A percentile compares a stretch with the other conserved stretches of the same genome.
phyloP scores from a whole-genome alignment of 1,284 basidiomycete species.

The Puccinia hordei region DNA sequence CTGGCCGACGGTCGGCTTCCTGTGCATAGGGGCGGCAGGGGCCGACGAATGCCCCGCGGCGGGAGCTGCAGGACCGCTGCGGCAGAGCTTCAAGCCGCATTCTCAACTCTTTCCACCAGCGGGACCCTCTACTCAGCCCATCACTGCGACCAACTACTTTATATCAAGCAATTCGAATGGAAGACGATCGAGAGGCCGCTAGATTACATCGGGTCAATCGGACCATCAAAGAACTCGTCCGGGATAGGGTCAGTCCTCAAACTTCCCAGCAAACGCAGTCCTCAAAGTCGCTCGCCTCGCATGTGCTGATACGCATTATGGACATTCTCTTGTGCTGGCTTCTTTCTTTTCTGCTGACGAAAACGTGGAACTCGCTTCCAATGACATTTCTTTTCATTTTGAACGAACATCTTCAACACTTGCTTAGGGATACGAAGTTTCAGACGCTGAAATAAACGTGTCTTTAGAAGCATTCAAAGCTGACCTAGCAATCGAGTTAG shows the following conservation, averaged over 20 bases:
- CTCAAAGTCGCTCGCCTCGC: neutral
- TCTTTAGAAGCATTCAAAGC: conserved; percentile 73
- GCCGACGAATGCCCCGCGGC: too few relatives aligned
- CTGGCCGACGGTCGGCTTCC: too few relatives aligned
- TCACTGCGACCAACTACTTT: too few relatives aligned
- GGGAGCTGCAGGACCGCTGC: too few relatives aligned
- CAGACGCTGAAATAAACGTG: conserved; percentile 86
- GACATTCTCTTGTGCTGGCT: conserved; percentile 58
- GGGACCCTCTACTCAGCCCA: too few relatives aligned
- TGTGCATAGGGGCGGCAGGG: too few relatives aligned
- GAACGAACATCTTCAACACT: conserved; percentile 56
- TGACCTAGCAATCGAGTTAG: conserved; percentile 64
- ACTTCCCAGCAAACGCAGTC: conserved; percentile 14
- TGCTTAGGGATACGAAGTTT: conserved; percentile 77
- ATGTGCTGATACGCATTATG: conserved; percentile 57
- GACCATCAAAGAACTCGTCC: conserved; percentile 94
- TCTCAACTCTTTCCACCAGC: too few relatives aligned
- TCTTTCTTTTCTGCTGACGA: too few relatives aligned
- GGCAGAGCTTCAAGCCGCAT: too few relatives aligned
- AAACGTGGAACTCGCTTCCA: too few relatives aligned
- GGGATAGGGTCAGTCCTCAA: conserved; percentile 68
- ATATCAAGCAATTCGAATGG: conserved; percentile 52
- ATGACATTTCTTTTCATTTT: too few relatives aligned
- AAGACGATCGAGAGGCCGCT: conserved; percentile 62
- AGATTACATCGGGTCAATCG: conserved; percentile 93